Conservation (phyloP, 768 basidiomycete species). For the Russula lepida region DNA sequence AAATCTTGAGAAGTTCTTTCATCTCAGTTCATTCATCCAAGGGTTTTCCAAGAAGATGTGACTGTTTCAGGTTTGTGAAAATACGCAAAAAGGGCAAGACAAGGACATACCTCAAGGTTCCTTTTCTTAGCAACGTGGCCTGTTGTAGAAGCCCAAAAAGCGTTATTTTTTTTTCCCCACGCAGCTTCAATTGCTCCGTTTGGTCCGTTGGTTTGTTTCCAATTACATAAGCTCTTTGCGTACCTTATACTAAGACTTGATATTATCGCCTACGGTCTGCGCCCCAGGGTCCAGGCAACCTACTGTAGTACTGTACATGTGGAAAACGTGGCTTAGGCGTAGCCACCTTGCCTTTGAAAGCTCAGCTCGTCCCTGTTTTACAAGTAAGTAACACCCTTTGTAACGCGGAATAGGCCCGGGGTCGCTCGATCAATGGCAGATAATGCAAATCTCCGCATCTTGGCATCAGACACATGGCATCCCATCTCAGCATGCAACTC, state of each 20-base stretch:
- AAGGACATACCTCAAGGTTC: neutral
- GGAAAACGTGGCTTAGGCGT: neutral
- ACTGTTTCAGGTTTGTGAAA: neutral
- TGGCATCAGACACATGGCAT: too few species aligned
- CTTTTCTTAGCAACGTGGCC: neutral
- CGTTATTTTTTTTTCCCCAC: neutral
- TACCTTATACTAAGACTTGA: neutral
- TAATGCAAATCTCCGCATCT: too few species aligned
- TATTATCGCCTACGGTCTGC: neutral
- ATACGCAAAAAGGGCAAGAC: neutral
- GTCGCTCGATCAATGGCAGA: too few species aligned
- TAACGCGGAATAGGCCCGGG: too few species aligned
- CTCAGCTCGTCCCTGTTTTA: neutral
- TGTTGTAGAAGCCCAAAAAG: neutral
- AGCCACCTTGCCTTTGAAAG: neutral
- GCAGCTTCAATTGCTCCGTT: too few species aligned
- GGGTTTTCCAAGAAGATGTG: neutral
- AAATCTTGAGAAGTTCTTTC: too few species aligned
- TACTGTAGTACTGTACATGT: neutral
- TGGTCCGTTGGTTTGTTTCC: too few species aligned
- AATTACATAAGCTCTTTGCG: neutral
- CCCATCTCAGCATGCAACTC: too few species aligned
- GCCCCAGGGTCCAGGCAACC: neutral
- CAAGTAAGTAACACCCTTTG: constrained; percentile 6
- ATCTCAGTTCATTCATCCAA: too few species aligned